These are phyloP conservation scores for Nemania serpens DNA, from an alignment of 2,329 filamentous ascomycete genomes.

Conservation along the genomic window DNA sequence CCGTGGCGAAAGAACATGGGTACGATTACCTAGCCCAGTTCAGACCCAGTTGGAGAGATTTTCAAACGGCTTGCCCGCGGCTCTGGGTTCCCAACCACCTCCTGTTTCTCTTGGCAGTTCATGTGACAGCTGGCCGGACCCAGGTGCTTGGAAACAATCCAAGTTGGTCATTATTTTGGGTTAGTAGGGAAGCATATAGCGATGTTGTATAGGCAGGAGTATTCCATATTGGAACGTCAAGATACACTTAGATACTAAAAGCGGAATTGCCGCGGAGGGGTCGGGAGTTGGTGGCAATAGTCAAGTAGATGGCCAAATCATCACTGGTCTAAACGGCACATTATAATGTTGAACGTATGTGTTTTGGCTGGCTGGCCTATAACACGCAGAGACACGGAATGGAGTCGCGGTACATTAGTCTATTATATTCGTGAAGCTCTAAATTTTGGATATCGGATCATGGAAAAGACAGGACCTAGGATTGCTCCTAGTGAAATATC, in stretches of 20 bases:
- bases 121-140: not conserved
- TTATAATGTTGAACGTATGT: not conserved
- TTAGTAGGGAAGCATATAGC: not conserved
- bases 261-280: too few relatives aligned
- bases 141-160: slow-evolving; percentile 1
- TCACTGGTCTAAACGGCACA: too few relatives aligned
- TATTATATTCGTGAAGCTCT: slow-evolving; percentile 23
- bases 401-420: not conserved
- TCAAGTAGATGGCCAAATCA: too few relatives aligned
- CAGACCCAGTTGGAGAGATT: not conserved
- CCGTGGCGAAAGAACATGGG: slow-evolving; percentile 9
- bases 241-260: too few relatives aligned
- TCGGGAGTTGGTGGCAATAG: too few relatives aligned
- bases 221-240: too few relatives aligned
- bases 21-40: not conserved
- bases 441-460: slow-evolving; percentile 17
- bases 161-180: not conserved
- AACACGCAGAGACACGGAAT: not conserved
- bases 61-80: slow-evolving; percentile 9
- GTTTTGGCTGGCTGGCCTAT: not conserved
- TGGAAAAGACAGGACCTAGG: slow-evolving; percentile 19
- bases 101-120: slow-evolving; percentile 10
- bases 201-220: too few relatives aligned
- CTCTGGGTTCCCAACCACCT: slow-evolving; percentile 13
- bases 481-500: slow-evolving; percentile 15